Base-by-base conservation (phyloP, 495 filamentous ascomycete species). In the Endocarpon pusillum region DNA sequence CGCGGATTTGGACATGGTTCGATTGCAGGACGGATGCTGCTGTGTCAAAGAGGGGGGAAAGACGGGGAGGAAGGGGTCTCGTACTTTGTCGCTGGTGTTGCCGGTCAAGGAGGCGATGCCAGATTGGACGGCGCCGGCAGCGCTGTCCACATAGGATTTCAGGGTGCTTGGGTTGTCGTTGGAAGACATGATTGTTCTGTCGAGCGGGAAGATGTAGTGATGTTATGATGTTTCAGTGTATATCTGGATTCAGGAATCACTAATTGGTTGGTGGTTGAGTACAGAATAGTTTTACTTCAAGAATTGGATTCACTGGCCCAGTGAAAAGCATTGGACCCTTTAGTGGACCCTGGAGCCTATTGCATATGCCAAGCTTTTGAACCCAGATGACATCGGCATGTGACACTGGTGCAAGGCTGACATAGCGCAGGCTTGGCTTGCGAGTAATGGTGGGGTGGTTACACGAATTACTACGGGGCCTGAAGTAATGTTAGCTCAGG, bases 121-220 rank as follows among this genome's bases (percentile, higher is more conserved):
- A 35, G 65, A 76, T 56, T 93, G 83, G 34, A 71, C 73, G 25
- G 71, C 52, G 36, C 79, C 82, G 28, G 69, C 65, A 45, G 78
- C 79, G n/a, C 64, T 66, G 67, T 92, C 83, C 39, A 85, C 52
- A 63, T 78, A 78, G 33, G 81, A 79, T 65, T 85, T 67, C 49
- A 81, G 61, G 41, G 81, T 87, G 35, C 82, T 91, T 30, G 77
- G 68, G 52, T 61, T 44, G 24, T 68, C 63, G 59, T 68, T 62
- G 34, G 27, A 39, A 53, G 77, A 72, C 77, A 81, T 81, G 21
- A 19, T 40, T 3, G 39, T 39, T 15, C 21, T 25, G 22, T 20
- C 42, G 9, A 24, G 37, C 28, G 29, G 19, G 12, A 5, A 34
- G 27, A 22, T 40, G 14, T 15, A 35, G 14, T 16, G 25, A 37